Evolutionary conservation across 2,329 filamentous ascomycete genomes (phyloP).

Genomic region (Epichloe baconii): DNA sequence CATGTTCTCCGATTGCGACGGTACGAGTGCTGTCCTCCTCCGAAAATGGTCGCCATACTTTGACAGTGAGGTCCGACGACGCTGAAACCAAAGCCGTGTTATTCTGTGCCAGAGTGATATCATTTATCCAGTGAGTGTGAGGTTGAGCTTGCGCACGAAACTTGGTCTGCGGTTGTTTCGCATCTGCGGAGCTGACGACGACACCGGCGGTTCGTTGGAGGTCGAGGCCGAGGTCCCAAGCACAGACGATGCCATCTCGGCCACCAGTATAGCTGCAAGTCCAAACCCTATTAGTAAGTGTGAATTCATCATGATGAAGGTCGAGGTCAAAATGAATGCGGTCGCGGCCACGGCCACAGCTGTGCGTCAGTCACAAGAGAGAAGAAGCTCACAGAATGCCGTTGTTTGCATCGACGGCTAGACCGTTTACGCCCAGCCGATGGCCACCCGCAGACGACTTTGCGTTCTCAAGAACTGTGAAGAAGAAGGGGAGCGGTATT

Average conservation of each 20-base stretch:
- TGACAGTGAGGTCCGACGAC: constrained; percentile 88
- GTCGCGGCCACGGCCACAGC: too few relatives aligned
- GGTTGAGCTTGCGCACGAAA: constrained; percentile 54
- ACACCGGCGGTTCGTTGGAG: constrained; percentile 27
- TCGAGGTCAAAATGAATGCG: too few relatives aligned
- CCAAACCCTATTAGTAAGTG: not conserved
- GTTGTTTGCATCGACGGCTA: constrained; percentile 72
- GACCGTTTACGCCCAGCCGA: constrained; percentile 84
- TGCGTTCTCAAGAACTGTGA: constrained; percentile 43
- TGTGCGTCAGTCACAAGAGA: not conserved
- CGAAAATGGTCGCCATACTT: constrained; percentile 72
- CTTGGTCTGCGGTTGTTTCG: constrained; percentile 31
- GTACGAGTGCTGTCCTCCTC: constrained; percentile 36
- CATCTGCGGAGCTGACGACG: constrained; percentile 15
- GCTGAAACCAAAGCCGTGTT: constrained; percentile 74
- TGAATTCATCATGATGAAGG: too few relatives aligned
- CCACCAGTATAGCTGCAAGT: constrained; percentile 75
- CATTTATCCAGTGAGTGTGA: constrained; percentile 94
- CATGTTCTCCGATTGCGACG: constrained; percentile 78
- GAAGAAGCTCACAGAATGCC: constrained; percentile 62
- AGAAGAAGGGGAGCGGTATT: not conserved
- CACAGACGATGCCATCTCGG: constrained; percentile 88
- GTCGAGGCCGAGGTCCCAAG: constrained; percentile 78
- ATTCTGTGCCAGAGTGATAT: constrained; percentile 67
- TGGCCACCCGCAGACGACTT: constrained; percentile 61